These are phyloP conservation scores for Chrysanthemum lavandulifolium DNA, from an alignment of 129 eudicot genomes.

Conservation along the genomic window DNA sequence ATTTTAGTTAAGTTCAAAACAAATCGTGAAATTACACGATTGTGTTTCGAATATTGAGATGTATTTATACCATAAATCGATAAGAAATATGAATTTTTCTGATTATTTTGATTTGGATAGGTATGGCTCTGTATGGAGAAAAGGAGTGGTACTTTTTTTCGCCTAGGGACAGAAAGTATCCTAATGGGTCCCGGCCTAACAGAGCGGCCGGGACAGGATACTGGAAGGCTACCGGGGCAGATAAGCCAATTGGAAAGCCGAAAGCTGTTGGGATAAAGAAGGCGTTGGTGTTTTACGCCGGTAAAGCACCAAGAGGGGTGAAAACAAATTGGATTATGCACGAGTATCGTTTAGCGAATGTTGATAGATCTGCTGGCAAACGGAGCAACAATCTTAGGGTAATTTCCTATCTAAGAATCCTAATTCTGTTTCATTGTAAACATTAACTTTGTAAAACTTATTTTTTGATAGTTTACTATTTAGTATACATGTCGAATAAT, in stretches of 20 bases:
- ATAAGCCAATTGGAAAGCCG: slow-evolving; percentile 66
- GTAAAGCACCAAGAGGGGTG: slow-evolving; percentile 66
- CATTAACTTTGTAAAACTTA: no score
- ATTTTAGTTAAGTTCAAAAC: no score
- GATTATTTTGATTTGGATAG: slow-evolving; percentile 32
- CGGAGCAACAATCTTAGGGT: slow-evolving; percentile 51
- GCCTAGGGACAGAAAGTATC: slow-evolving; percentile 68
- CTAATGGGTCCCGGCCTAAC: slow-evolving; percentile 70
- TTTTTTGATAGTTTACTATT: no score
- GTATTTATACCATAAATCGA: no score
- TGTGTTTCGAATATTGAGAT: not conserved
- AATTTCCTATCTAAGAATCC: not conserved
- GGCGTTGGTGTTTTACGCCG: slow-evolving; percentile 68
- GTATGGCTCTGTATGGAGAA: slow-evolving; percentile 59
- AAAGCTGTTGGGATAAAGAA: slow-evolving; percentile 62
- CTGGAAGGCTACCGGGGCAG: slow-evolving; percentile 81
- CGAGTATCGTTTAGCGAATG: slow-evolving; percentile 63
- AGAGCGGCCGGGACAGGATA: slow-evolving; percentile 71
- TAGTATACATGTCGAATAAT: not conserved
- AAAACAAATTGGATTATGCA: slow-evolving; percentile 82
- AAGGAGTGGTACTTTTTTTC: slow-evolving; percentile 76
- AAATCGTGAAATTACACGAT: no score
- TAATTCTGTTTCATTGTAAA: no score
- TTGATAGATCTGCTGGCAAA: slow-evolving; percentile 68
- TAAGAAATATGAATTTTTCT: not conserved